A percentile compares a stretch with the other conserved stretches of the same genome.
Evolutionary conservation across 1,284 basidiomycete species (phyloP).

Genomic region (Malassezia sympodialis): DNA sequence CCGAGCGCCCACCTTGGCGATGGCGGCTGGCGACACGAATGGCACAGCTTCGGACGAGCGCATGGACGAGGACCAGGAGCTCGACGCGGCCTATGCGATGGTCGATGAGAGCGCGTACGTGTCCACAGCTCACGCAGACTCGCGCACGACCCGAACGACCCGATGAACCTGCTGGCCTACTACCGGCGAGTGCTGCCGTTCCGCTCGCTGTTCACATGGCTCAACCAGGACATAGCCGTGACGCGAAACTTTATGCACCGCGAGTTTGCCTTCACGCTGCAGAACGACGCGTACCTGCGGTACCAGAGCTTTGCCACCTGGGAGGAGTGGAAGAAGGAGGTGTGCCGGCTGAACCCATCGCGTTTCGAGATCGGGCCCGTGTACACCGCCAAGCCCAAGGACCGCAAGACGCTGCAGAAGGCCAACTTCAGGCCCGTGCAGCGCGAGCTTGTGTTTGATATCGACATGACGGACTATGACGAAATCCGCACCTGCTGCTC

Average conservation of each 20-base stretch:
- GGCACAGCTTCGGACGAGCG: not conserved
- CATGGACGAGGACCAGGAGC: slow-evolving; percentile 18
- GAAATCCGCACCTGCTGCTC: slow-evolving; percentile 87
- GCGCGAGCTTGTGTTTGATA: slow-evolving; percentile 96
- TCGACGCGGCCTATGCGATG: slow-evolving; percentile 26
- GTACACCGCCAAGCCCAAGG: slow-evolving; percentile 80
- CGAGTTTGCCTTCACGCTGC: slow-evolving; percentile 93
- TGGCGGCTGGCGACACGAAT: not conserved
- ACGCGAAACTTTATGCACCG: slow-evolving; percentile 54
- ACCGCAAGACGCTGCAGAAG: slow-evolving; percentile 73
- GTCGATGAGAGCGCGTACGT: slow-evolving; percentile 27
- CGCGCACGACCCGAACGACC: slow-evolving; percentile 51
- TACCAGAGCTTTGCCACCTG: slow-evolving; percentile 79
- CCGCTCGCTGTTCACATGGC: slow-evolving; percentile 84
- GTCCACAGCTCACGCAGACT: slow-evolving; percentile 38
- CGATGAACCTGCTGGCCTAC: slow-evolving; percentile 70
- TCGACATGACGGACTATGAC: slow-evolving; percentile 99
- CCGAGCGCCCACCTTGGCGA: not conserved
- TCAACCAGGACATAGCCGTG: slow-evolving; percentile 81
- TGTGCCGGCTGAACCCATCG: slow-evolving; percentile 41
- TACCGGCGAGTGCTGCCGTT: slow-evolving; percentile 89
- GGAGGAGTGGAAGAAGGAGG: slow-evolving; percentile 84
- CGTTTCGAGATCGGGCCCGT: slow-evolving; percentile 96
- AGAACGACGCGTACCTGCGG: slow-evolving; percentile 77
- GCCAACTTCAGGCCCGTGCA: slow-evolving; percentile 65